These are phyloP conservation scores for Austroboletus novae-zelandiae DNA, from an alignment of 1,284 basidiomycete species.

Conservation along the genomic window DNA sequence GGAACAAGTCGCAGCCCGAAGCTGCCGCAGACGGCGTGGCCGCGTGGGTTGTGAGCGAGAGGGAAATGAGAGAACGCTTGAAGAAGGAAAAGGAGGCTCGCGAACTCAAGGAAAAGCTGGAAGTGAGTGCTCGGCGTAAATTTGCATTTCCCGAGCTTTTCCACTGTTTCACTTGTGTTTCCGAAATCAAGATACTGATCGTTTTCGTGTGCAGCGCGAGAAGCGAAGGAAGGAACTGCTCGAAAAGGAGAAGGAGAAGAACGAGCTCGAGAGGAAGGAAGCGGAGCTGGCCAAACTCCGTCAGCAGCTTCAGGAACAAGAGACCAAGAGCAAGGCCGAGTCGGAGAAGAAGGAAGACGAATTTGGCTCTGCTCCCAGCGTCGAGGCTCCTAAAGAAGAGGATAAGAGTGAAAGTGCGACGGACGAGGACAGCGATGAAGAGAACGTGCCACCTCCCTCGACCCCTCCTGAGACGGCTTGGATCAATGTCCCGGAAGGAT, in stretches of 20 bases:
- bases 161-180: conserved; percentile 4
- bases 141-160: conserved; percentile 13
- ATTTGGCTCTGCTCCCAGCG: conserved; percentile 17
- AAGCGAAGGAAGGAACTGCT: conserved; percentile 53
- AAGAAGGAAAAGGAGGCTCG: conserved; percentile 67
- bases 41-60: conserved; percentile 70
- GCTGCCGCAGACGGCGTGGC: conserved; percentile 61
- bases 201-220: conserved; percentile 44
- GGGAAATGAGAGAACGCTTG: conserved; percentile 67
- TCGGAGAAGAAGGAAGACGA: conserved; percentile 37
- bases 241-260: conserved; percentile 43
- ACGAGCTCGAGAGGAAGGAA: conserved; percentile 38
- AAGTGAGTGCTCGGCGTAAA: conserved; percentile 44
- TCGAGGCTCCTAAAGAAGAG: conserved; percentile 27
- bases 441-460: conserved; percentile 28
- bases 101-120: conserved; percentile 59
- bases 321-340: conserved; percentile 41
- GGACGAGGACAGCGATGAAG: conserved; percentile 33
- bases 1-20: conserved; percentile 77
- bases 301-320: conserved; percentile 50
- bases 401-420: conserved; percentile 27
- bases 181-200: conserved; percentile 16
- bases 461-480: conserved; percentile 33
- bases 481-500: conserved; percentile 28
- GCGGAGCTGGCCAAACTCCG: conserved; percentile 43